Evolutionary conservation across 2,329 filamentous ascomycete genomes (phyloP).

Genomic region (Lachnum nothofagi): DNA sequence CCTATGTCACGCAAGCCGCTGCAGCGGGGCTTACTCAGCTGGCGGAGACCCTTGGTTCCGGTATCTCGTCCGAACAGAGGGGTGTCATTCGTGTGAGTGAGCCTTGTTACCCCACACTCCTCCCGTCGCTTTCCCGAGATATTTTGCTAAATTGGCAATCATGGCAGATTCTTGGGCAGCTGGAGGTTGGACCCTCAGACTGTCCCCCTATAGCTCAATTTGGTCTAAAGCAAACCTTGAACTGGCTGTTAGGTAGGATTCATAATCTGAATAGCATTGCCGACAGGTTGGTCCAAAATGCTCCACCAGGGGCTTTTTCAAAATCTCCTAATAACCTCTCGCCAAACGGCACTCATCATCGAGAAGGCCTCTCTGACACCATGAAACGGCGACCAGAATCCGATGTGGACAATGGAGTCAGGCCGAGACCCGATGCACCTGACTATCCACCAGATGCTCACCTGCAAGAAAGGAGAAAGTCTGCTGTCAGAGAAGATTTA

Average conservation of each 20-base stretch:
- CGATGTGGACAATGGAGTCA: conserved; percentile 14
- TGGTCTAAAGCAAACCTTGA: conserved; percentile 27
- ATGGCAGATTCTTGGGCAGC: conserved; percentile 15
- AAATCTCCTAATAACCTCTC: conserved; percentile 10
- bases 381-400: conserved; percentile 28
- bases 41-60: conserved; percentile 26
- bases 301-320: conserved; percentile 13
- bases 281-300: conserved; percentile 26
- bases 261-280: conserved; percentile 29
- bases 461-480: conserved; percentile 20
- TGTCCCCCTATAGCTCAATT: conserved; percentile 27
- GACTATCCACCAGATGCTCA: conserved; percentile 20
- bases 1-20: conserved; percentile 22
- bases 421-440: conserved; percentile 9
- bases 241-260: conserved; percentile 28
- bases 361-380: conserved; percentile 20
- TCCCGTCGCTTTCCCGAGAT: background rate
- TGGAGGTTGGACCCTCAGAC: conserved; percentile 15
- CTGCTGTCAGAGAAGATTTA: conserved; percentile 20
- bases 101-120: conserved; percentile 10
- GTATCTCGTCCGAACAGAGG: conserved; percentile 24
- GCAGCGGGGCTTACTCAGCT: conserved; percentile 29
- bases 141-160: conserved; percentile 4
- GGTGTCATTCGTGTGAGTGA: conserved; percentile 26
- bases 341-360: conserved; percentile 9